Evolutionary conservation across 2,329 filamentous ascomycete species (phyloP), one percentile per base, ranked within the genome.

Genomic region (Alternaria arborescens): DNA sequence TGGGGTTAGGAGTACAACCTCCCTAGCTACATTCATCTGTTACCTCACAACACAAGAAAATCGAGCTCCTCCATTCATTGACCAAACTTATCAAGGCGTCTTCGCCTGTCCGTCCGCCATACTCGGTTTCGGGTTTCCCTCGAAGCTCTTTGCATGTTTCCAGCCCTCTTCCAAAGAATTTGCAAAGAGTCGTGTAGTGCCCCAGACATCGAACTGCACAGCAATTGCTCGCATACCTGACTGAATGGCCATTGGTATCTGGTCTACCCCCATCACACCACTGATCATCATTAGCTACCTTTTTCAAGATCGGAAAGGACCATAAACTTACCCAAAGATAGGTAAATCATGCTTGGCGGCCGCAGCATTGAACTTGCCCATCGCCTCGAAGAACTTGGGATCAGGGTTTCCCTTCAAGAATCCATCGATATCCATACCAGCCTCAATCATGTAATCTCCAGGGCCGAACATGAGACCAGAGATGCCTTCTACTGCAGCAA

Each of bases 171-270:
- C 60, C 55, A 73, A 51, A 10, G 64, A 63, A 10, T 47, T 56
- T 11, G 66, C 58, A 6, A 71, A 46, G 44, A 72, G 43, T 28
- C 62, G 62, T 7, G 69, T 61, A 22, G 71, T 52, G 1, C 61
- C 67, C 71, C 71, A 72, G n/a, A 69, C 61, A 58, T 71, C 70
- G 24, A 71, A 72, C n/a, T 68, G 61, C 42, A 72, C 67, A 20
- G 57, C 67, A 51, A 73, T 69, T 10, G 61, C 62, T 5, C 65
- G 52, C 40, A 60, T 62, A 1, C 71, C 70, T 12, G 58, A 60
- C 40, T 73, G 65, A 12, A 72, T 66, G 50, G 71, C 44, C 63
- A 66, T 65, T 0, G 70, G 70, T 34, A 72, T 52, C 58, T 66
- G 60, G 1, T 71, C 66, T 3, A 67, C 22, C 4, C 43, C 61